Evolutionary conservation across 306 rosid species (phyloP), one percentile per base, ranked within the genome.

Genomic region (Aeschynomene evenia): DNA sequence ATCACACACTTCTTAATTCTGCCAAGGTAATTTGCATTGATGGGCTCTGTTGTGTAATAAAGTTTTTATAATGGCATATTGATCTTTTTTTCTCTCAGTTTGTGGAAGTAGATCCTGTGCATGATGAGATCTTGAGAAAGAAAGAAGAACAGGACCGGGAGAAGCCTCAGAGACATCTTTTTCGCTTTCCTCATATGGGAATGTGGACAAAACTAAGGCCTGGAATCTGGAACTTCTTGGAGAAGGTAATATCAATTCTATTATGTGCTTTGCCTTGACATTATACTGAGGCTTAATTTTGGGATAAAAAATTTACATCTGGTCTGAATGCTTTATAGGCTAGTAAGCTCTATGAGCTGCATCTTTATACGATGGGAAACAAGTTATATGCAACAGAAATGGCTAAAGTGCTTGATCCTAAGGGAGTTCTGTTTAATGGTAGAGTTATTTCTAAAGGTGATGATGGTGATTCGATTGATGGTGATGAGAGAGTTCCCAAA

Each of bases 121-220:
- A 95, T 68, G 99, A 95, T 22, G 99, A 89, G 55, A 85, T 95
- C 66, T 83, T 95, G 87, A 84, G 97, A 77, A 95, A 87, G 85
- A 91, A 91, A 74, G 96, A 91, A 85, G 86, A 95, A 70, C 86
- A 83, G 34, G 97, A 95, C 75, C 95, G 92, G 61, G 94, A 89
- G 76, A 86, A 83, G 73, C 61, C 84, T n/a, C 85, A 80, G 2
- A 85, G 97, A 71, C 96, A 91, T 70, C 95, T 95, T 76, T 95
- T 88, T 66, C 95, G 97, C 63, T 91, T 95, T 71, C 84, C 94
- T 64, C 99, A 91, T 81, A 83, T 95, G 99, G 99, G 95, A 85
- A 95, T 95, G 99, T 95, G 99, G 99, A 95, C 99, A 69, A 95
- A 95, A 87, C 83, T 95, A 70, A 86, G 99, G 40, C 99, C 99